These are phyloP conservation scores for Xanthoconium separans DNA, from an alignment of 1,284 basidiomycete species.

Conservation along the genomic window DNA sequence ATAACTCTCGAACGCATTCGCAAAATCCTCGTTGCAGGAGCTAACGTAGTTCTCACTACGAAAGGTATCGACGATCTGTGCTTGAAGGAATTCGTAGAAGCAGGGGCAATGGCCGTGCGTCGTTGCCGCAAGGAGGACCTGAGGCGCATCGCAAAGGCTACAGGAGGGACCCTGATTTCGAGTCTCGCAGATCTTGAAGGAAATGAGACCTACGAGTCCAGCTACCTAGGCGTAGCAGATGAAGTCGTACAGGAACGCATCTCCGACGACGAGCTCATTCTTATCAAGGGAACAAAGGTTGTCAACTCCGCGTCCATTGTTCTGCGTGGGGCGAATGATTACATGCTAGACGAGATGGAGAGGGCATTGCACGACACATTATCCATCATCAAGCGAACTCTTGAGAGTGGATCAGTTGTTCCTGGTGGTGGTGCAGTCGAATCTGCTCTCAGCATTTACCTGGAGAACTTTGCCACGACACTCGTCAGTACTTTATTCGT, in stretches of 20 bases:
- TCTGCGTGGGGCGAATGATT: slow-evolving; percentile 97
- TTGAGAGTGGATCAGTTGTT: slow-evolving; percentile 95
- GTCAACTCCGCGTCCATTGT: slow-evolving; percentile 94
- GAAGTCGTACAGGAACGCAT: slow-evolving; percentile 97
- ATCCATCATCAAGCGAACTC: slow-evolving; percentile 94
- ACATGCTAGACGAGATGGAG: slow-evolving; percentile 99
- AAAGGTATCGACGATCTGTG: slow-evolving; percentile 99
- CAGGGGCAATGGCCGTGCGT: slow-evolving; percentile 97
- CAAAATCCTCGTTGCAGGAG: slow-evolving; percentile 94
- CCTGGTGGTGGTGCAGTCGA: slow-evolving; percentile 98
- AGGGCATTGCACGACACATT: slow-evolving; percentile 93
- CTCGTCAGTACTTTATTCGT: slow-evolving; percentile 54
- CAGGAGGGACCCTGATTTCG: slow-evolving; percentile 91
- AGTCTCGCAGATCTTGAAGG: slow-evolving; percentile 97
- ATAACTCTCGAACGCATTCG: slow-evolving; percentile 96
- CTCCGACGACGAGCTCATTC: slow-evolving; percentile 97
- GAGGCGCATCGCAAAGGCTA: slow-evolving; percentile 95
- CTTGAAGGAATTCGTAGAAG: slow-evolving; percentile 98
- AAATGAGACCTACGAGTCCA: slow-evolving; percentile 96
- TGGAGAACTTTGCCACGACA: slow-evolving; percentile 99
- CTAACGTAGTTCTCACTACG: slow-evolving; percentile 96
- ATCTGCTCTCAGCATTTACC: slow-evolving; percentile 94
- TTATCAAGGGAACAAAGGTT: slow-evolving; percentile 97
- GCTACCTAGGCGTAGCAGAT: slow-evolving; percentile 87
- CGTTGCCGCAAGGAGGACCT: slow-evolving; percentile 98